phyloP scores from a whole-genome alignment of 768 basidiomycete species.

The Suillus subaureus region DNA sequence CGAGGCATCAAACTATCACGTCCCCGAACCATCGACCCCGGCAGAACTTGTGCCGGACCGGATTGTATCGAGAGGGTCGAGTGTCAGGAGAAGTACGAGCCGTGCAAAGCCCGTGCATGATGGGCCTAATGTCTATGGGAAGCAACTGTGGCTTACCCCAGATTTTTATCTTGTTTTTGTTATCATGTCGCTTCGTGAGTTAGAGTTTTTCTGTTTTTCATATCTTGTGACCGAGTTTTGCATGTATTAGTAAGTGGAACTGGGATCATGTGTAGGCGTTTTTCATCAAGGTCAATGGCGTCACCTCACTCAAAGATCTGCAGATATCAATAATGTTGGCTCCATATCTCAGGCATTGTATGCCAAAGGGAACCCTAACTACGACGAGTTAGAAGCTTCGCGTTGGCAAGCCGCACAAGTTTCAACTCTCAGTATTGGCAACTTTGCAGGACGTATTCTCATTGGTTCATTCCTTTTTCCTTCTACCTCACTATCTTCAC shows the following conservation, averaged over 20 bases:
- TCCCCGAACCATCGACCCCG: constrained; percentile 18
- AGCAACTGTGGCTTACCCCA: constrained; percentile 45
- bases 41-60: constrained; percentile 26
- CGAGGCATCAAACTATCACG: constrained; percentile 23
- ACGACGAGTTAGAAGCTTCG: constrained; percentile 67
- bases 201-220: background rate
- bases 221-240: constrained; percentile 1
- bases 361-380: constrained; percentile 57
- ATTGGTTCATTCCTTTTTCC: constrained; percentile 50
- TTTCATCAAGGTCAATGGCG: background rate
- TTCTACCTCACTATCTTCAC: background rate
- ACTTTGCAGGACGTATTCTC: constrained; percentile 75
- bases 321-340: constrained; percentile 89
- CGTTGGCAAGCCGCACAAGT: constrained; percentile 86
- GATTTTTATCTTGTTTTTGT: constrained; percentile 70
- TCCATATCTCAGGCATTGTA: constrained; percentile 72
- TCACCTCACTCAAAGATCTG: constrained; percentile 9
- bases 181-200: constrained; percentile 60
- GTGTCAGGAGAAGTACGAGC: background rate
- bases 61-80: constrained; percentile 4
- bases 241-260: constrained; percentile 61
- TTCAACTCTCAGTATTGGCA: constrained; percentile 78
- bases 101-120: constrained; percentile 20
- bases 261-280: constrained; percentile 69
- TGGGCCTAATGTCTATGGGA: constrained; percentile 55